Evolutionary conservation across 192 early-diverging fungal species (phyloP), one percentile per base, ranked within the genome.

Genomic region (Entomortierella lignicola): DNA sequence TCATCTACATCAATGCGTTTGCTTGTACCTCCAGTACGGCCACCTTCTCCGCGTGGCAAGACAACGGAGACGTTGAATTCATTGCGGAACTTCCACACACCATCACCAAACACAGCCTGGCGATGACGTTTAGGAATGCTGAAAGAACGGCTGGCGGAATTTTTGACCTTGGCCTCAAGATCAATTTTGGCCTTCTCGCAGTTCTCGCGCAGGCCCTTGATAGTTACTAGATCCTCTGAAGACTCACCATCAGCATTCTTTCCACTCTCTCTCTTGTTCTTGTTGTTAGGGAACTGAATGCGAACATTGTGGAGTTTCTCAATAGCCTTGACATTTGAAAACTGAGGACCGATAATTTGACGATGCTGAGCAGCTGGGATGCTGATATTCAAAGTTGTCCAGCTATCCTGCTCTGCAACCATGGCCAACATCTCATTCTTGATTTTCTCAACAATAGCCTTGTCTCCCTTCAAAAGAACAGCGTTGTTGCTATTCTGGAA

Each of bases 291-390:
- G 82, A 93, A 88, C 62, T 89, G 79, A 54, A 92, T 90, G 60
- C 87, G 86, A 42, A 93, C 91, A 17, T 84, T 83, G 74, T 90
- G 91, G 26, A 81, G 66, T 18, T 83, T 85, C 84, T 93, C 89
- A 60, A 97, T 83, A 41, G 89, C 85, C 69, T 89, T 89, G 63
- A 98, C 90, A 25, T 86, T 72, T 11, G 85, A 68, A 32, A 95
- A 95, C 51, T 85, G 87, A 39, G 91, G 89, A 15, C 96, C 96
- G 66, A 96, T 98, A 42, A 98, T 81, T 44, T 88, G 85, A 17
- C 91, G 87, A 71, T 97, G 94, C 52, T 95, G 85, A 15, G 88
- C 85, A 13, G 84, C 88, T 0, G 95, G 95, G 61, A 97, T 89
- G 44, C 63, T 42, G n/a, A 96, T 71, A 2, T 54, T 42, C 6